Evolutionary conservation across 164 flowering plant species (phyloP), one percentile per base, ranked within the genome.

Genomic region (Nelumbo lutea): DNA sequence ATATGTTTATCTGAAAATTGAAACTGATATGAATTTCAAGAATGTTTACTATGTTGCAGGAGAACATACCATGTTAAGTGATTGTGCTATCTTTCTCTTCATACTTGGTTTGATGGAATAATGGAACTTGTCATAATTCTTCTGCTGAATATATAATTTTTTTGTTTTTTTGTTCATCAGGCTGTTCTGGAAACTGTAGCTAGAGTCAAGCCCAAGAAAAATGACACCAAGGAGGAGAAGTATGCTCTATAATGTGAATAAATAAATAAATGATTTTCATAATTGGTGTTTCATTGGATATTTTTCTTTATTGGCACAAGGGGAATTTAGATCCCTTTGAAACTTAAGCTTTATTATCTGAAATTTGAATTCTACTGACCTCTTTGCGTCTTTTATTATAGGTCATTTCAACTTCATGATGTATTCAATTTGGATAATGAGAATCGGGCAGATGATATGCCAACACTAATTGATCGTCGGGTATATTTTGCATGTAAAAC

Each of bases 181-280:
- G 98, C 98, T 39, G 90, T 85, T 73, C 68, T 93, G 86, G 98
- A 93, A 81, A 93, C 98, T 66, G 98, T 93, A 67, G 98, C 98
- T 58, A 86, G 98, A 83, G 91, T 90, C 51, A 93, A 83, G 83
- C 9, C 89, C 72, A 92, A 90, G 88, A 93, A 90, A 83, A 93
- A 93, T 83, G 98, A 93, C 42, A 87, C 96, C 39, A 88, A 90
- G 67, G 93, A 88, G 82, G 96, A 88, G 66, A 90, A 90, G 96
- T 90, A 90, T 62, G 75, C 72, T 78, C 60, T 67, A 53, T 46
- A 60, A 44, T 53, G 61, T 14, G 47, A 62, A 60, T 13, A 70
- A 47, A 45, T 13, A 70, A 47, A 45, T 45, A 7, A 59, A 51
- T 58, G 40, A 15, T 39, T 39, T 39, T 66, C 9, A 15, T 63